Evolutionary conservation across 192 early-diverging fungal species (phyloP).

Genomic region (Geranomyces michiganensis): DNA sequence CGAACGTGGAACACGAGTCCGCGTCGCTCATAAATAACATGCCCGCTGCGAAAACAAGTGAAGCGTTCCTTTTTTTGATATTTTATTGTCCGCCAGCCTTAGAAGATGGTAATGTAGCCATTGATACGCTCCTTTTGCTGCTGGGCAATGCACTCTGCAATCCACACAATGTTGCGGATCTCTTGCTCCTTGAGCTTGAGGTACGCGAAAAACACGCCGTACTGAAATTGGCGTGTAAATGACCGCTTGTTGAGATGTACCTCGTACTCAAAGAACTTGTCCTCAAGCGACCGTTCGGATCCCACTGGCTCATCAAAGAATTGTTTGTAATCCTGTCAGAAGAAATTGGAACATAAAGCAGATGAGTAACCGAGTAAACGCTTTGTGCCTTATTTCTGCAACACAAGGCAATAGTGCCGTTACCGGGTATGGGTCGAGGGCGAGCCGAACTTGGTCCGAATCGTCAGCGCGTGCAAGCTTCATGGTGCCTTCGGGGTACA

Average conservation of each 20-base stretch:
- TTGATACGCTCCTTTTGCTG: constrained; percentile 93
- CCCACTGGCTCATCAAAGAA: constrained; percentile 76
- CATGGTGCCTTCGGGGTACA: constrained; percentile 90
- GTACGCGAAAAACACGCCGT: constrained; percentile 92
- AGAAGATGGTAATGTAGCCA: constrained; percentile 93
- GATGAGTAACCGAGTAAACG: not conserved
- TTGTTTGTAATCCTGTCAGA: constrained; percentile 75
- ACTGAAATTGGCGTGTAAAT: constrained; percentile 98
- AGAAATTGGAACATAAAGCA: not conserved
- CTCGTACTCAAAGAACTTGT: constrained; percentile 94
- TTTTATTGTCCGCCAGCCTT: constrained; percentile 12
- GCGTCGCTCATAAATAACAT: too few relatives aligned
- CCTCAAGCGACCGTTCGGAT: constrained; percentile 80
- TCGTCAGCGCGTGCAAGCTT: constrained; percentile 89
- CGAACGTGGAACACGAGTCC: too few relatives aligned
- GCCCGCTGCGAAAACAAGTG: too few relatives aligned
- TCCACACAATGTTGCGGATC: constrained; percentile 98
- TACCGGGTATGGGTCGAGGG: constrained; percentile 82
- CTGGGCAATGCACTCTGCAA: constrained; percentile 98
- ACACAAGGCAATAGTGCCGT: constrained; percentile 7
- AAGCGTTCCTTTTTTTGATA: too few relatives aligned
- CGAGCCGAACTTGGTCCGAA: constrained; percentile 87
- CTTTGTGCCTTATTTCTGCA: not conserved
- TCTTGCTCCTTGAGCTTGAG: constrained; percentile 98
- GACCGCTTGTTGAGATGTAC: constrained; percentile 90